These are phyloP conservation scores for Globomyces sp. DNA, from an alignment of 371 early-diverging fungal species.

Conservation along the genomic window DNA sequence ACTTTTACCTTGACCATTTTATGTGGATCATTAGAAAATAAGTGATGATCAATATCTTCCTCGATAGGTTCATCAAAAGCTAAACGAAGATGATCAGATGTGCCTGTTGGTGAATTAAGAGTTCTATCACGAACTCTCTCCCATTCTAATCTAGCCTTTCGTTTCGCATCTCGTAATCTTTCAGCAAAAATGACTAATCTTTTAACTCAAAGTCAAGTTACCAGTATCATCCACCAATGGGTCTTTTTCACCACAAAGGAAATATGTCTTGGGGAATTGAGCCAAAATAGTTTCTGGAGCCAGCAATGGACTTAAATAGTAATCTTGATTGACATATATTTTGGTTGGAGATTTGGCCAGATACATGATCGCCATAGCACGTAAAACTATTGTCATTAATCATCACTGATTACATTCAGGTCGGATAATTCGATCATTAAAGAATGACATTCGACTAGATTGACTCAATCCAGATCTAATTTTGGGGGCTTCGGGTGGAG, in stretches of 20 bases:
- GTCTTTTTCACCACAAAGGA: slow-evolving; percentile 93
- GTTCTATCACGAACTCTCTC: slow-evolving; percentile 23
- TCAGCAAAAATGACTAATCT: slow-evolving; percentile 76
- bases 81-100: background rate
- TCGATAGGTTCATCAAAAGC: background rate
- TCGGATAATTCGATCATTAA: slow-evolving; percentile 76
- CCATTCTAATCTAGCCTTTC: slow-evolving; percentile 43
- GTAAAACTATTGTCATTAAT: slow-evolving; percentile 37
- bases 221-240: slow-evolving; percentile 93
- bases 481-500: slow-evolving; percentile 24
- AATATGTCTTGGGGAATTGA: slow-evolving; percentile 84
- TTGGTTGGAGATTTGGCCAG: slow-evolving; percentile 77
- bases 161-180: slow-evolving; percentile 73
- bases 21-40: slow-evolving; percentile 39
- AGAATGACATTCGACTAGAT: slow-evolving; percentile 85
- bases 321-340: slow-evolving; percentile 72
- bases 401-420: slow-evolving; percentile 62
- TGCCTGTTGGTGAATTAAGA: background rate
- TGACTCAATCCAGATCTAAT: slow-evolving; percentile 61
- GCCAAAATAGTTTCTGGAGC: slow-evolving; percentile 86
- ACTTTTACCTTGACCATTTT: slow-evolving; percentile 60
- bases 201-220: background rate
- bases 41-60: slow-evolving; percentile 22
- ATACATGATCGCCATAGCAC: slow-evolving; percentile 93
- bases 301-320: slow-evolving; percentile 81